phyloP scores from a whole-genome alignment of 2,329 filamentous ascomycete species.

The Pseudocercospora musae region DNA sequence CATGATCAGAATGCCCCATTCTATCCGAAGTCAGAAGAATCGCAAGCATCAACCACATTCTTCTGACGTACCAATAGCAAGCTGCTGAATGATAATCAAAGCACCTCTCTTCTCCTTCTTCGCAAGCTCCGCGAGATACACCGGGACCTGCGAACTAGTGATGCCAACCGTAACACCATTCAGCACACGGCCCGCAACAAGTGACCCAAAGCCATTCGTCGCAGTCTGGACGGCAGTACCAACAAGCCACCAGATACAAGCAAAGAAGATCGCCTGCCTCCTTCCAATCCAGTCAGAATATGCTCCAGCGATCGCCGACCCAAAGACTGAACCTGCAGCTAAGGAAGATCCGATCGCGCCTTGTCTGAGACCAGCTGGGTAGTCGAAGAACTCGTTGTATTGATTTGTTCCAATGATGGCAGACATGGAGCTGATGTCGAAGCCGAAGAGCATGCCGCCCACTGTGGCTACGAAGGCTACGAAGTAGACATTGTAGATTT shows the following conservation, averaged over 20 bases:
- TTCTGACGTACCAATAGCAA: slow-evolving; percentile 45
- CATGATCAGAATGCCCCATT: slow-evolving; percentile 47
- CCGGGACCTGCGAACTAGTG: slow-evolving; percentile 45
- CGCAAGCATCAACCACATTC: too few relatives aligned
- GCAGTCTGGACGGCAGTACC: slow-evolving; percentile 44
- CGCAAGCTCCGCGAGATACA: slow-evolving; percentile 46
- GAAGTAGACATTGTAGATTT: slow-evolving; percentile 55
- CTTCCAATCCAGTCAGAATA: slow-evolving; percentile 50
- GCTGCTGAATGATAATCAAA: slow-evolving; percentile 45
- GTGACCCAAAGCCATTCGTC: slow-evolving; percentile 39
- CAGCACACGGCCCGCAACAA: slow-evolving; percentile 44
- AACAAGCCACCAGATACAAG: slow-evolving; percentile 49
- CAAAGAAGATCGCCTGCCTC: slow-evolving; percentile 44
- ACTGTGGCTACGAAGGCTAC: slow-evolving; percentile 52
- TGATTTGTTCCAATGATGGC: slow-evolving; percentile 33
- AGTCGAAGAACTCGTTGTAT: slow-evolving; percentile 51
- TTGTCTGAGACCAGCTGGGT: slow-evolving; percentile 48
- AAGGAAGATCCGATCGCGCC: slow-evolving; percentile 51
- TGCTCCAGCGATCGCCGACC: slow-evolving; percentile 45
- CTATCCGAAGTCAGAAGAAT: slow-evolving; percentile 17
- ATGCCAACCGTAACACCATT: slow-evolving; percentile 45
- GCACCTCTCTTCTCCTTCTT: slow-evolving; percentile 43
- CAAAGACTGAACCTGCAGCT: slow-evolving; percentile 49
- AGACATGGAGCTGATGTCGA: slow-evolving; percentile 39
- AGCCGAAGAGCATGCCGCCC: slow-evolving; percentile 53